Base-by-base conservation (phyloP, 768 basidiomycete species). In the Boletus insuetus region DNA sequence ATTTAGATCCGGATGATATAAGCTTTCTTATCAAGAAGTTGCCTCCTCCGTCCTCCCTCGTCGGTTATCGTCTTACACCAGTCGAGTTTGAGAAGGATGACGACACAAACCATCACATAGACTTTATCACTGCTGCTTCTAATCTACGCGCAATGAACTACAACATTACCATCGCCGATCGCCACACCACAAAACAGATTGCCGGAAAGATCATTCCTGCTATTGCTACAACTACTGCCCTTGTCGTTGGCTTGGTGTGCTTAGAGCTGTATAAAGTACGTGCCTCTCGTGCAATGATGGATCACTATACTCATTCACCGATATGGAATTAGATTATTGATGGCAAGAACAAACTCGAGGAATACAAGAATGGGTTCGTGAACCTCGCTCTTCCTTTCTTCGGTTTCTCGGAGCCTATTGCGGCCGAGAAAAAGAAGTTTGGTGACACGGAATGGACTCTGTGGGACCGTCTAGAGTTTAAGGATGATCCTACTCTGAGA, bases 41-140 rank as follows among this genome's bases (percentile, higher is more conserved):
- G 20, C 97, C 97, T 22, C 72, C 89, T 17, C 96, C 97, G 0
- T 91, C 94, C 3, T 91, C 91, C 17, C 77, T 99, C 40, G 95
- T 89, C 47, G 97, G 97, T n/a, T 99, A 95, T 76, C 89, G 97
- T 51, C 82, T 99, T 46, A 89, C 79, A 49, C 92, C 96, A 3
- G 96, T 95, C 47, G 94, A 97, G 65, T 99, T 99, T 61, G 97
- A 99, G 79, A 99, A 99, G 76, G 97, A 99, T 66, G 96, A 98
- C 64, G 97, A 99, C 68, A 83, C 89, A 48, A 99, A 99, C 74
- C 85, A 91, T 74, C 97, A 99, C 73, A 98, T 99, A 68, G 97
- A 96, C 74, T 98, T 98, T 75, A 96, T 99, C 74, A 98, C 95
- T 35, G 91, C 97, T 9, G 91, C 96, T 8, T 97, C 94, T 47